Conservation (phyloP, 352 stramenopile genomes). For the Peronospora farinosa region DNA sequence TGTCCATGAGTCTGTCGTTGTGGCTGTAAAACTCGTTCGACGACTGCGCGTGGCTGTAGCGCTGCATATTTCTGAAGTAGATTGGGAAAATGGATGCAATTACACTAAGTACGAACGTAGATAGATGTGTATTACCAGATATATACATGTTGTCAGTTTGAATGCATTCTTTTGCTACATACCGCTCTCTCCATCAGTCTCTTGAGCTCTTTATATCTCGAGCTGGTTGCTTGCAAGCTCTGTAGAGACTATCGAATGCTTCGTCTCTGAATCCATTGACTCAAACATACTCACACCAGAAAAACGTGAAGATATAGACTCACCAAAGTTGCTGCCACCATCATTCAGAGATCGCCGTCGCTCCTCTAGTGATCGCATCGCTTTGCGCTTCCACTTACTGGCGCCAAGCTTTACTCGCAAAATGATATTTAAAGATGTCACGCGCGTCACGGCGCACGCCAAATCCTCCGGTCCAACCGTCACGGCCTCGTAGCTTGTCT, state of each 20-base stretch:
- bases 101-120: not conserved
- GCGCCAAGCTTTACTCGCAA: conserved; percentile 71
- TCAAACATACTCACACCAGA: conserved; percentile 24
- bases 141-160: conserved; percentile 7
- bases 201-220: conserved; percentile 31
- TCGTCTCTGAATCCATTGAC: conserved; percentile 20
- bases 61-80: conserved; percentile 14
- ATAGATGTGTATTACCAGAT: too few species aligned
- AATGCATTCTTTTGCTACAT: conserved; percentile 13
- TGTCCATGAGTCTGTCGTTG: conserved; percentile 13
- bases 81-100: not conserved
- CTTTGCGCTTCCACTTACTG: conserved; percentile 74
- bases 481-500: conserved; percentile 47
- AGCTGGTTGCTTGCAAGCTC: conserved; percentile 33
- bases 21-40: conserved; percentile 18
- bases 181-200: not conserved
- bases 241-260: conserved; percentile 10
- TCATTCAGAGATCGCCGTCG: conserved; percentile 31
- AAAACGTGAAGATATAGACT: conserved; percentile 19
- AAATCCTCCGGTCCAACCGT: conserved; percentile 57
- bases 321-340: conserved; percentile 15
- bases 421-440: conserved; percentile 68
- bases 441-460: conserved; percentile 58
- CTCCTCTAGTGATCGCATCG: conserved; percentile 52
- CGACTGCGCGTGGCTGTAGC: conserved; percentile 18